Base-by-base conservation (phyloP, 352 stramenopile genomes). In the Phytophthora macrochlamydospora region DNA sequence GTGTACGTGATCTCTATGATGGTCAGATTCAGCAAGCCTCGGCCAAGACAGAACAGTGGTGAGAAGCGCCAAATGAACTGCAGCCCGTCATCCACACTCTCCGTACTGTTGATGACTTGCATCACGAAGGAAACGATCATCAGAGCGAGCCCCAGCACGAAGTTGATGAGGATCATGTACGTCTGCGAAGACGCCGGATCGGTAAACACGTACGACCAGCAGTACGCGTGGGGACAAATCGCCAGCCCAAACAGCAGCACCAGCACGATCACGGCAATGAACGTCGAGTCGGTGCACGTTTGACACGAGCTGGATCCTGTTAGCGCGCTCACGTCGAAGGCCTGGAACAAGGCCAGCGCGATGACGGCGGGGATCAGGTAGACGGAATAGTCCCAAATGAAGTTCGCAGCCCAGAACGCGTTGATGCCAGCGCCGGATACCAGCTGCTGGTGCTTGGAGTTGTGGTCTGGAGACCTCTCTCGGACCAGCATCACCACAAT, bases 351-450 rank as follows among this genome's bases (percentile, higher is more conserved):
- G 2, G 61, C 14, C 24, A 89, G 18, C 13, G 75, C 71, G 18
- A 79, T 58, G 1, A 67, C 64, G 2, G 63, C 63, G 8, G 83
- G 76, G 0, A 97, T 68, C 44, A 93, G 59, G 76, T 97, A 98
- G 40, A 93, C 90, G 2, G 91, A 40, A 38, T 97, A 71, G 57
- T 99, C 95, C 79, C 92, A 98, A 12, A 90, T 54, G 60, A 92
- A 98, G 42, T 96, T 98, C n/a, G 91, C 89, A 1, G 96, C 43
- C 97, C 97, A 99, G 70, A 98, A 99, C 2, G 92, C 81, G 0
- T 65, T 67, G n/a, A 98, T 75, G 24, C 80, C 82, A 9, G 98
- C 95, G 6, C 97, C 97, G 2, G 89, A 96, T 18, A 99, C 95
- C 55, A 81, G 85, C 69, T 98, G 92, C 63, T 98, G 88, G 77